phyloP scores from a whole-genome alignment of 2,329 filamentous ascomycete species.

The Knufia fluminis region DNA sequence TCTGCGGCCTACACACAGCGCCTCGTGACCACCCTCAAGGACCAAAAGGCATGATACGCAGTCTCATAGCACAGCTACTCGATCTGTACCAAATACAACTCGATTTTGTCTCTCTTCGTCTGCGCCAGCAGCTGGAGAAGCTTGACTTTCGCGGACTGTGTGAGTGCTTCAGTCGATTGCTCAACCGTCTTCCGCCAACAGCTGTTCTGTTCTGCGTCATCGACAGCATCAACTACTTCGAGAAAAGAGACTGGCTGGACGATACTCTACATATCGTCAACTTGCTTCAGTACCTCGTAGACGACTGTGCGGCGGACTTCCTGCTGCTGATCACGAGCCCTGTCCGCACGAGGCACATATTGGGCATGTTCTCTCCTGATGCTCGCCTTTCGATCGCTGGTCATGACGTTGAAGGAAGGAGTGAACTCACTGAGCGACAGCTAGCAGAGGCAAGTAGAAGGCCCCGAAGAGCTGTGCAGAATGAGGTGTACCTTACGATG shows the following conservation, averaged over 20 bases:
- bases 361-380: slow-evolving; percentile 1
- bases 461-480: not conserved
- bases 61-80: slow-evolving; percentile 7
- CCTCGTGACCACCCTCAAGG: slow-evolving; percentile 8
- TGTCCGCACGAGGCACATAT: slow-evolving; percentile 3
- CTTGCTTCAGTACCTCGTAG: slow-evolving; percentile 6
- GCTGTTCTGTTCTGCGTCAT: slow-evolving; percentile 13
- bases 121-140: slow-evolving; percentile 6
- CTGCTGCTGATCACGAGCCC: slow-evolving; percentile 13
- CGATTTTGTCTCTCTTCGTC: slow-evolving; percentile 1
- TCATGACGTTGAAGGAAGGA: not conserved
- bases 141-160: slow-evolving; percentile 8
- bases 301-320: slow-evolving; percentile 11
- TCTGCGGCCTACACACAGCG: slow-evolving; percentile 10
- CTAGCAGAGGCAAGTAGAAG: not conserved
- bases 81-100: slow-evolving; percentile 1
- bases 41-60: slow-evolving; percentile 11
- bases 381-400: not conserved
- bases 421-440: not conserved
- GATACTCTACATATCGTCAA: not conserved
- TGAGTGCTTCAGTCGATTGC: slow-evolving; percentile 2
- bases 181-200: slow-evolving; percentile 4
- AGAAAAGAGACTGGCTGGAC: slow-evolving; percentile 4
- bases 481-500: not conserved
- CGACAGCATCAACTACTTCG: slow-evolving; percentile 13